Base-by-base conservation (phyloP, 2,329 filamentous ascomycete genomes). In the Lachnellula cervina region DNA sequence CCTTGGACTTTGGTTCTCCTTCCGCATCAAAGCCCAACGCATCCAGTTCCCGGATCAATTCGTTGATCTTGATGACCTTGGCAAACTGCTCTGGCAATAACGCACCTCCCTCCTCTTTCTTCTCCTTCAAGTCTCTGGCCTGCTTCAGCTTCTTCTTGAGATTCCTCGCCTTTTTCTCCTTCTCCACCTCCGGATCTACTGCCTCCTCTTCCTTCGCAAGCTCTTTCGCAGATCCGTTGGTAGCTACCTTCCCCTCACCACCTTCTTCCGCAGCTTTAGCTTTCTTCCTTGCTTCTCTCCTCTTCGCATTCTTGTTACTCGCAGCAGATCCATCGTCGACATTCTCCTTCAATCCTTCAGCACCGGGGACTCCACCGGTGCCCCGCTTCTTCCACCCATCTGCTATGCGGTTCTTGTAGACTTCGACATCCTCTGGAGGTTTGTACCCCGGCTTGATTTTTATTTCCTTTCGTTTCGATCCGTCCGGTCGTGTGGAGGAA, bases 21-120 rank as follows among this genome's bases (percentile, higher is more conserved):
- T 95, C 88, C 1, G 82, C 74, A 70, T 95, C 88, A 60, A 97
- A 90, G 0, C 93, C 93, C 28, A 99, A 77, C 2, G 82, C 80
- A 66, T 95, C 89, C 54, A 99, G 75, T 70, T 97, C 92, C 13
- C 91, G 83, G 56, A 97, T 86, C 50, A 99, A 80, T 75, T 99
- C 94, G 60, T 90, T 90, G 70, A 99, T 96, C 73, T 94, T 96
- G 71, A 96, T 95, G 54, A 99, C 90, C 76, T 99, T 99, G 65
- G 93, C 91, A 61, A 97, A 87, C 75, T 99, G 94, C 75, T 99
- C 94, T 0, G 92, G 93, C 25, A 97, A 78, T 58, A 99, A 74
- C 4, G 83, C 80, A 69, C 90, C 88, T 19, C 94, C 94, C 54
- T 84, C 86, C 23, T 96, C 89, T 72, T 96, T 96, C 79, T 96